phyloP scores from a whole-genome alignment of 768 basidiomycete genomes.

The Dentipellis sp. region DNA sequence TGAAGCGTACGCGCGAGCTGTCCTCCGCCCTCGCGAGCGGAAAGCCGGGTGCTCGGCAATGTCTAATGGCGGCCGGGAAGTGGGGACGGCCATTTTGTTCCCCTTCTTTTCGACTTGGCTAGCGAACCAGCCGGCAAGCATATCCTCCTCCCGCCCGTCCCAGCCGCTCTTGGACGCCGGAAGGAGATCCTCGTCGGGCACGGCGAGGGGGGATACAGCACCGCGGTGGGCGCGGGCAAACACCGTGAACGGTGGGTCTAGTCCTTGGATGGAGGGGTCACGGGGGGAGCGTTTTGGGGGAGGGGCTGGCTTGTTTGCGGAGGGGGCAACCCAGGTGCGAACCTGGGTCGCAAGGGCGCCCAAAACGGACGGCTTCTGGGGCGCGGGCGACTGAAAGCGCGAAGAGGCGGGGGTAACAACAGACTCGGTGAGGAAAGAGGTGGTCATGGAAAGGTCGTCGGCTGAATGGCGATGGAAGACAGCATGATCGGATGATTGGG shows the following conservation, averaged over 20 bases:
- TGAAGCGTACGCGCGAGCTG: slow-evolving; percentile 22
- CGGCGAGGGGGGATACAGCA: slow-evolving; percentile 7
- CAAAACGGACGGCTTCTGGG: slow-evolving; percentile 1
- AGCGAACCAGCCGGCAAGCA: slow-evolving; percentile 6
- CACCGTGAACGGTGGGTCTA: slow-evolving; percentile 4
- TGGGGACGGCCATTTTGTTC: neutral
- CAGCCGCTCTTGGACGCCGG: neutral
- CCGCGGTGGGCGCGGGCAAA: slow-evolving; percentile 9
- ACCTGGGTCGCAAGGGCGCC: slow-evolving; percentile 13
- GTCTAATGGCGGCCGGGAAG: neutral
- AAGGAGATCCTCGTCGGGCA: slow-evolving; percentile 13
- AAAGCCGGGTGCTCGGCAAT: slow-evolving; percentile 25
- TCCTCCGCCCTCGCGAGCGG: slow-evolving; percentile 34
- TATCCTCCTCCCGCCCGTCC: neutral
- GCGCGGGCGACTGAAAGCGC: neutral
- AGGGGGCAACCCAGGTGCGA: slow-evolving; percentile 14
- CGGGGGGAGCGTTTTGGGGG: slow-evolving; percentile 2
- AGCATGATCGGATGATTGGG: slow-evolving; percentile 8
- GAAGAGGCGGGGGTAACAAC: slow-evolving; percentile 21
- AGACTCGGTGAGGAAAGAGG: slow-evolving; percentile 16
- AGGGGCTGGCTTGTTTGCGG: neutral
- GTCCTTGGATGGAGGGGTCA: slow-evolving; percentile 6
- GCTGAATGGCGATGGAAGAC: slow-evolving; percentile 9
- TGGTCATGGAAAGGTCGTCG: slow-evolving; percentile 10
- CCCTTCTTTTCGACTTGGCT: neutral